Base-by-base conservation (phyloP, 1,284 basidiomycete species). In the Gomphus bonarii region DNA sequence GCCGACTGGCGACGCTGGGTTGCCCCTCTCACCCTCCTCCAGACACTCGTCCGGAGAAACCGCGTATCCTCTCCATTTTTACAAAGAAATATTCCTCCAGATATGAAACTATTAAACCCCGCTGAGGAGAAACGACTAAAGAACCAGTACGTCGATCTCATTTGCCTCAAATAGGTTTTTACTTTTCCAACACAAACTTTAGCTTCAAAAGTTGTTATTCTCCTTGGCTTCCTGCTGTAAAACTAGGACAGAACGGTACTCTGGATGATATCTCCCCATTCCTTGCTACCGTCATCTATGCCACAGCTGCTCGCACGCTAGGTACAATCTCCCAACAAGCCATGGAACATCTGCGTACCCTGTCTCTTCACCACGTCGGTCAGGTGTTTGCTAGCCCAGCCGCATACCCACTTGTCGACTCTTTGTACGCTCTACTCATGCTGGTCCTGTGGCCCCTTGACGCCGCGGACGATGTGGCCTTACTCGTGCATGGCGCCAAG, bases 1-100 rank as follows among this genome's bases (percentile, higher is more conserved):
- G 49, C 56, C 30, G 56, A 52, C 31, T 58, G 56, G 56, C 36
- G 38, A 18, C 56, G 56, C 20, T 58, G 56, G 56, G 44, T 53
- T 1, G 56, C 56, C 18, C 56, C 56, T 12, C 50, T 58, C 20
- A 58, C 50, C 31, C 56, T 52, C 7, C 42, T 58, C 16, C 56
- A 58, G 35, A 44, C 47, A 20, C 49, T 58, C 12, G 56, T 58
- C 9, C 49, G 56, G 2, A 38, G 56, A 14, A 53, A 42, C n/a
- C 36, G 18, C 11, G 49, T 16, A 2, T 36, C 12, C 50, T 6
- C 50, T 6, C 11, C 31, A 28, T n/a, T 7, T 8, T 12, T 12
- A 12, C 16, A 50, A 33, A 14, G 25, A 16, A 25, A 18, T 10
- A n/a, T 35, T 16, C 25, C 42, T 20, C 31, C 31, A 14, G 22